Base-by-base conservation (phyloP, 2,329 filamentous ascomycete species). In the Emergomyces orientalis region DNA sequence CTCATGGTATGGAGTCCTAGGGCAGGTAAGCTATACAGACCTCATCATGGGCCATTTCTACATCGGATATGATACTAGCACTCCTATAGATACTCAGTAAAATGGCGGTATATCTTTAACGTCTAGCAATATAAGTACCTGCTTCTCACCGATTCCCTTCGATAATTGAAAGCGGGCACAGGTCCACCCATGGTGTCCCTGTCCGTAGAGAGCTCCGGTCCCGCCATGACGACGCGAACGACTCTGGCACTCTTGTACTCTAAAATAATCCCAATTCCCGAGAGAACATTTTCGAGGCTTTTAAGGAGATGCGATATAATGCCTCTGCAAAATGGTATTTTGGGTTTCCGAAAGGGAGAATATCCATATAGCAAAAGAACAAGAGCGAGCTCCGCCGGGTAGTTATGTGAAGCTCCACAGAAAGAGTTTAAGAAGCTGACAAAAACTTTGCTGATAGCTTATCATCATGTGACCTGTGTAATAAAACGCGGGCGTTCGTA, bases 1-100 rank as follows among this genome's bases (percentile, higher is more conserved):
- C 60, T 62, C 58, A 60, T 14, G 62, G 45, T 60, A 59, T 58
- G 45, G 30, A 49, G 62, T 22, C 49, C 37, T 49, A 56, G 11
- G 45, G 17, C 39, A 30, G 51, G 47, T 30, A 14, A 27, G 63
- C 30, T 67, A 27, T 63, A 70, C 76, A 61, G 72, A 94, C 90
- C 84, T 97, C 93, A 74, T 96, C 90, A 60, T 95, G 91, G 25
- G 94, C 93, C 94, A 99, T 97, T 74, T 97, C 93, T n/a, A 97
- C 92, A 75, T 96, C 91, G 68, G 91, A 91, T 69, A 96, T 88
- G 69, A 97, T 87, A 76, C 90, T 96, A 32, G 63, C 57, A 30
- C 63, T 67, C 39, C 66, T 65, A 59, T 22, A 39, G 6, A 56
- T 5, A 49, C 5, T 45, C 57, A 59, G 56, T 25, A 19, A 47